Evolutionary conservation across 2,329 filamentous ascomycete genomes (phyloP).

Genomic region (Oidium heveae): DNA sequence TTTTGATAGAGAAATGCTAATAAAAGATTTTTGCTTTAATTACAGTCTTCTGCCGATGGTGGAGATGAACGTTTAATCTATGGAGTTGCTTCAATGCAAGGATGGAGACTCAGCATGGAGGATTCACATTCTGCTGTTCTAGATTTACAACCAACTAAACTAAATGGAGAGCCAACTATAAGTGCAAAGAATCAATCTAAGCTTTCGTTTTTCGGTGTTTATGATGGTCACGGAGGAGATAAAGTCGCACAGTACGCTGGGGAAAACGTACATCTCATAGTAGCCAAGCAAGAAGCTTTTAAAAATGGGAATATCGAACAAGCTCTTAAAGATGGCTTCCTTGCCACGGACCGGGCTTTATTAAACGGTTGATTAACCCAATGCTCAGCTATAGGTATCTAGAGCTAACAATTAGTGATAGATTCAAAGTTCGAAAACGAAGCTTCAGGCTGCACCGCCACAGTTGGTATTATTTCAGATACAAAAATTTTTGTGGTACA

Average conservation of each 20-base stretch:
- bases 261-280: conserved; percentile 78
- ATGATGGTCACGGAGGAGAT: conserved; percentile 91
- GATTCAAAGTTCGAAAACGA: conserved; percentile 95
- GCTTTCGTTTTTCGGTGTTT: conserved; percentile 91
- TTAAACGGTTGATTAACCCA: conserved; percentile 45
- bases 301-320: conserved; percentile 80
- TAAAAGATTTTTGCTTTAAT: conserved; percentile 4
- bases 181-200: conserved; percentile 39
- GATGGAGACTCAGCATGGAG: conserved; percentile 99
- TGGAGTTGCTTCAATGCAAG: conserved; percentile 96
- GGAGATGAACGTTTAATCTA: conserved; percentile 83
- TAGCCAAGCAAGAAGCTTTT: conserved; percentile 86
- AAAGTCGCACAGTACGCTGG: conserved; percentile 87
- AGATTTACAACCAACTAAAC: conserved; percentile 40
- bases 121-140: conserved; percentile 80
- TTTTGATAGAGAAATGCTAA: background rate
- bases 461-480: conserved; percentile 66
- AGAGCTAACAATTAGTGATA: conserved; percentile 19
- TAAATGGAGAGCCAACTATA: conserved; percentile 23
- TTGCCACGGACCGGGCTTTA: conserved; percentile 88
- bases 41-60: conserved; percentile 63
- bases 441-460: conserved; percentile 91
- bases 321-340: conserved; percentile 87
- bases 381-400: conserved; percentile 1
- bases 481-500: conserved; percentile 89